Evolutionary conservation across 2,329 filamentous ascomycete species (phyloP), one percentile per base, ranked within the genome.

Genomic region (Cordyceps farinosa): DNA sequence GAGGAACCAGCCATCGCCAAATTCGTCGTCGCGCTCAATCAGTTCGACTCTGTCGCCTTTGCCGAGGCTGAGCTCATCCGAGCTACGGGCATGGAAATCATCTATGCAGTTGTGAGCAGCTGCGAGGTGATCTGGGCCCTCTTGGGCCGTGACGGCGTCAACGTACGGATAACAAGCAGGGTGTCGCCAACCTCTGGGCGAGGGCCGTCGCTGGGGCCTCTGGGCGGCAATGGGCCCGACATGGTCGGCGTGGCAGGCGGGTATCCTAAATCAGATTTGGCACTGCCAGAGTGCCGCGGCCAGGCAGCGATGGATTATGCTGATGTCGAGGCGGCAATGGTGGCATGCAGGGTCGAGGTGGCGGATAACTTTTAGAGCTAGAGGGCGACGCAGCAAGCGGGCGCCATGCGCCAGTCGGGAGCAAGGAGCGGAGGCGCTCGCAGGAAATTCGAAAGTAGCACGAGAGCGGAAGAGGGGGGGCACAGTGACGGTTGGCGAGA

Each of bases 51-150:
- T 87, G 71, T 95, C 90, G 69, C 90, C 93, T 72, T 96, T 96
- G 62, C 86, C 82, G 68, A 99, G 82, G 69, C 87, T 96, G 72
- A 99, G 83, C 81, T 99, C 95, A 78, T 99, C 95, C 64, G 91
- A 90, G 76, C 92, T 96, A 69, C 95, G 88, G 64, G 94, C 93
- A 69, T 88, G 82, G 75, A 99, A 98, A 77, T 97, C 92, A 78
- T 99, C 92, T 96, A 64, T 51, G 63, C 47, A 50, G 38, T 45
- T 48, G 51, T 65, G 29, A 59, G 53, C 27, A 51, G 34, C 15
- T 51, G 42, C 17, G 15, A 30, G 48, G 34, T 34, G 27, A n/a
- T 27, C 30, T 22, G 63, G 38, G 36, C 7, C 34, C 5, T 36
- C 10, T 29, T 38, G 55, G 55, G 32, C 55, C 55, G 42, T 38